Evolutionary conservation across 768 basidiomycete species (phyloP), one percentile per base, ranked within the genome.

Genomic region (Artomyces pyxidatus): DNA sequence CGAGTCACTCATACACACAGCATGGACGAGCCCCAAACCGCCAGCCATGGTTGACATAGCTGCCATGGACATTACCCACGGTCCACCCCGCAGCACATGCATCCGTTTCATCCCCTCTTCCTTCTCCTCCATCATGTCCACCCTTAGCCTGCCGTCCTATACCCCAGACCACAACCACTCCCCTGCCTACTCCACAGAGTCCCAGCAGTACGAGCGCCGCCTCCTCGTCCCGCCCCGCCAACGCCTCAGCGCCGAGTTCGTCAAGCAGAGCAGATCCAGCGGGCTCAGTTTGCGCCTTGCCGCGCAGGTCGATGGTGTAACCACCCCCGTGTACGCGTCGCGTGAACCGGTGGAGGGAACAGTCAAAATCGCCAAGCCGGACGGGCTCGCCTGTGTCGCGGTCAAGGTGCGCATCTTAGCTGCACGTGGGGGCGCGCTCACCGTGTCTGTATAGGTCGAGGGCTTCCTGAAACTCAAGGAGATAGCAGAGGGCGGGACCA

Each of bases 31-130:
- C 74, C 83, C 8, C 83, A 85, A 91, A 9, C 77, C 81, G 14
- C 94, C 93, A 3, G 83, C 79, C 61, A 96, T 96, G 66, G 93
- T 95, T n/a, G 94, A 94, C 8, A 92, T 96, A 22, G 93, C 94
- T 1, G 84, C 84, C 6, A 95, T 91, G 11, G 94, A 93, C 66
- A 77, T 93, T 46, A 81, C 88, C n/a, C n/a, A n/a, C n/a, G n/a
- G n/a, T n/a, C n/a, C n/a, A n/a, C n/a, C n/a, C n/a, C n/a, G n/a
- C n/a, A n/a, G n/a, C n/a, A n/a, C n/a, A n/a, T n/a, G n/a, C n/a
- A 14, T 50, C 40, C 37, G 27, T 6, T 3, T 26, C 39, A 14
- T 30, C 23, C 45, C 23, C 32, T 40, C 22, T 26, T 12, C 32
- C 9, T 30, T 26, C 21, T 29, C 8, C 25, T 17, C 38, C 16